Base-by-base conservation (phyloP, 2,329 filamentous ascomycete genomes). In the Sarocladiaceae sp. region DNA sequence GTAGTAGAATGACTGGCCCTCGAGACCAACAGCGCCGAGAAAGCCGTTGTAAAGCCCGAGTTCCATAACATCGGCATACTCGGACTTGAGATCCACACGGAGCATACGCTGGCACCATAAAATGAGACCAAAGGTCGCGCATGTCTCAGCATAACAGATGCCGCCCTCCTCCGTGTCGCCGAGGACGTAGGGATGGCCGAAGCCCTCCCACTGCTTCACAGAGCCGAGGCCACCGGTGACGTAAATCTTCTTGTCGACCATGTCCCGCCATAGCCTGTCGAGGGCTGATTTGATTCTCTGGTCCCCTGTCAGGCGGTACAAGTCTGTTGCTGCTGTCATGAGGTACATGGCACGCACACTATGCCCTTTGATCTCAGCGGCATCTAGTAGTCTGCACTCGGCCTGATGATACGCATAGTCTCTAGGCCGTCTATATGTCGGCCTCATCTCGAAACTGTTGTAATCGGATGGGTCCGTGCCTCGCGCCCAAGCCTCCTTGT, bases 111-210 rank as follows among this genome's bases (percentile, higher is more conserved):
- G 77, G 0, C 78, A 79, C 1, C 83, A 66, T 78, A 84, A 82
- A 68, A 83, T 79, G 2, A 81, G 73, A 6, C 77, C 80, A 55
- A 84, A 82, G 0, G 74, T 73, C 1, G 80, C 82, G 59, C 78
- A 84, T 0, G 82, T 85, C 62, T 84, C 81, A 2, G 78, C 73
- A 61, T 84, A 84, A 58, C 81, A 84, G 2, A n/a, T n/a, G n/a
- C 80, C 82, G 3, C 81, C 80, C 54, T 83, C 80, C 54, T 83
- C 81, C 0, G 77, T 78, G 2, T 75, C 70, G n/a, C 37, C 82
- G 78, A 1, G 79, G 80, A 4, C 84, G 66, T 60, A 81, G 81
- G 58, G 83, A 82, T 55, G 69, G 0, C 79, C 80, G 59, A 85
- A 84, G 3, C 82, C 79, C 62, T 84, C 76, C 76, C 77, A 82